Evolutionary conservation across 2,329 filamentous ascomycete genomes (phyloP).

Genomic region (Geosmithia flava): DNA sequence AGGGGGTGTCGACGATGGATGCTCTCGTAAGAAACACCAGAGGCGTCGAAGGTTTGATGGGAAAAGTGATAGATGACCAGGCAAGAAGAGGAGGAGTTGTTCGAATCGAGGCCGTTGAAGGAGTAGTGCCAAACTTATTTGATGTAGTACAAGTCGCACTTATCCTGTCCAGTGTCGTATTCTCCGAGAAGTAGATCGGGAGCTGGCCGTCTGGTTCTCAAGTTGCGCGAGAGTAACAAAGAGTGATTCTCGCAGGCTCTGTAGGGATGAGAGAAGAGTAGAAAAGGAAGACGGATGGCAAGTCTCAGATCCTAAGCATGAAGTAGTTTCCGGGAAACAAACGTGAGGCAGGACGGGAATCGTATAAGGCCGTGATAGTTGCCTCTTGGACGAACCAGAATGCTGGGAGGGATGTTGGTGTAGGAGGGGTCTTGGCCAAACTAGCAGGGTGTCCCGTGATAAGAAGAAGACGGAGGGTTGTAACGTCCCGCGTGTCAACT

Average conservation of each 20-base stretch:
- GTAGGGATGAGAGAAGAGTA: too few relatives aligned
- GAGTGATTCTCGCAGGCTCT: too few relatives aligned
- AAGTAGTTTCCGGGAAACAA: not conserved
- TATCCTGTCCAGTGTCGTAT: not conserved
- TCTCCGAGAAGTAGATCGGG: too few relatives aligned
- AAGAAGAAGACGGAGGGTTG: not conserved
- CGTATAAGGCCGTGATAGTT: not conserved
- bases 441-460: not conserved
- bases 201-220: too few relatives aligned
- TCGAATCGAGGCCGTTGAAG: not conserved
- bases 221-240: too few relatives aligned
- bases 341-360: not conserved
- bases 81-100: not conserved
- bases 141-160: not conserved
- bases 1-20: not conserved
- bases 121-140: not conserved
- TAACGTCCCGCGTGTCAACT: not conserved
- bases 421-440: not conserved
- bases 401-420: not conserved
- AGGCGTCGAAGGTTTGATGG: not conserved
- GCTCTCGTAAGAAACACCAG: not conserved
- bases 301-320: too few relatives aligned
- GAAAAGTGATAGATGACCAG: not conserved
- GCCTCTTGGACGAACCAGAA: not conserved
- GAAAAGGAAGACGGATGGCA: too few relatives aligned